Conservation (phyloP, 345 rosid genomes). For the Angophora floribunda region DNA sequence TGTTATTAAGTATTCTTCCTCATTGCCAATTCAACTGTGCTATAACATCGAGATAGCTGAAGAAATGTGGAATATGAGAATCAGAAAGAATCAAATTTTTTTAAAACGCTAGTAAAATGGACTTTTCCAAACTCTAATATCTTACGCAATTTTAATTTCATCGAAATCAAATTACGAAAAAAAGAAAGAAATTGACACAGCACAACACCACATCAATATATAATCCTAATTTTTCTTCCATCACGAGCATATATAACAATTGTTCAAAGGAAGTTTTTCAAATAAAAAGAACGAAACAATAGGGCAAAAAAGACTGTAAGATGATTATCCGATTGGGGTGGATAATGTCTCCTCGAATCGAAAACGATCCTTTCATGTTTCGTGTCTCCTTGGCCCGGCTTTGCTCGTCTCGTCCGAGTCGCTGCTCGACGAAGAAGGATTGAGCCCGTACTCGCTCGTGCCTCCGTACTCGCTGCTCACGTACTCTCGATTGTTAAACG, state of each 20-base stretch:
- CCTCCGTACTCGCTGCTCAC: conserved; percentile 52
- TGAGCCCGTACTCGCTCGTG: conserved; percentile 67
- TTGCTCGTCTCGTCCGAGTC: conserved; percentile 18
- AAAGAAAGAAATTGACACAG: background rate
- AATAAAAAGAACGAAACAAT: background rate
- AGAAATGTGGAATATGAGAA: background rate
- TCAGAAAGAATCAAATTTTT: background rate
- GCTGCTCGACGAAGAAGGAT: conserved; percentile 61
- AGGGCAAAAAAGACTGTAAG: background rate
- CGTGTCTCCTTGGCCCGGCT: background rate
- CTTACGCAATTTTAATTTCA: background rate
- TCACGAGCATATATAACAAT: background rate
- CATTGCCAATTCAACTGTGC: background rate
- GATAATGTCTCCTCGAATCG: background rate
- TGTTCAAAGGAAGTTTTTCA: background rate
- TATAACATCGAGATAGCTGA: background rate
- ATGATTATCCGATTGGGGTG: background rate
- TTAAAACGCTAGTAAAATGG: background rate
- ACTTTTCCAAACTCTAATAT: background rate
- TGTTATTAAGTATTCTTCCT: background rate
- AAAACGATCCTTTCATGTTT: background rate
- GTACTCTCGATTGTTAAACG: conserved; percentile 24
- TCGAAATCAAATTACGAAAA: background rate
- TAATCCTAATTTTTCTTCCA: background rate
- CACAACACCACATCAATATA: background rate